Conservation (phyloP, 2,329 filamentous ascomycete genomes). For the Calycina marina region DNA sequence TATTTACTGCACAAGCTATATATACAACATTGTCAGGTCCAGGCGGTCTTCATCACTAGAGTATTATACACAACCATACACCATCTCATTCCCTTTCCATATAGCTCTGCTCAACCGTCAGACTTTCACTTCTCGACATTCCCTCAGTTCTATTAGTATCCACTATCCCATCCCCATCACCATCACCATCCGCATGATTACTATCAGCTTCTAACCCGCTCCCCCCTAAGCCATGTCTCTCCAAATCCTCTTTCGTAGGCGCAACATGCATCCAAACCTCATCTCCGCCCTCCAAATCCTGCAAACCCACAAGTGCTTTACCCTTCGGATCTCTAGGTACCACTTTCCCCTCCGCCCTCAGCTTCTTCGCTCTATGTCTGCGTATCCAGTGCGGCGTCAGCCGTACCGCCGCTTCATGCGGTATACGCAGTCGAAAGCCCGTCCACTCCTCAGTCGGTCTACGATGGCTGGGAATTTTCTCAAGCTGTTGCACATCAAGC, state of each 20-base stretch:
- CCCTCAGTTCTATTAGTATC: constrained; percentile 7
- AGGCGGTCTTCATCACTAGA: too few relatives aligned
- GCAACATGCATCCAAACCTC: constrained; percentile 40
- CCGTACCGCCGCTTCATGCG: constrained; percentile 24
- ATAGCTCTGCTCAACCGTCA: constrained; percentile 9
- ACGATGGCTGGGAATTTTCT: constrained; percentile 35
- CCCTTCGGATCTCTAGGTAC: constrained; percentile 26
- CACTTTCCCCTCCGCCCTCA: constrained; percentile 19
- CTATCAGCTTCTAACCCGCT: background rate
- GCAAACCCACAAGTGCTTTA: constrained; percentile 24
- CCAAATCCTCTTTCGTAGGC: constrained; percentile 23
- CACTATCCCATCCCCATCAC: constrained; percentile 9
- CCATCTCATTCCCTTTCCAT: constrained; percentile 8
- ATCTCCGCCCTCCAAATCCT: constrained; percentile 22
- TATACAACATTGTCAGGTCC: too few relatives aligned
- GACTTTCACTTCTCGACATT: constrained; percentile 1
- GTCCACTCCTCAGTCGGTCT: constrained; percentile 43
- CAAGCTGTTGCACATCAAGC: constrained; percentile 26
- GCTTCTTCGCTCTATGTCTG: constrained; percentile 20
- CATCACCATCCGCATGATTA: background rate
- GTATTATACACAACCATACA: background rate
- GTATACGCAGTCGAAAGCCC: constrained; percentile 40
- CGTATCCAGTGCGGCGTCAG: constrained; percentile 6
- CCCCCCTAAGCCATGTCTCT: constrained; percentile 9
- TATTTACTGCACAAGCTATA: too few relatives aligned